Evolutionary conservation across 371 early-diverging fungal genomes (phyloP).

Genomic region (Mortierella sp.): DNA sequence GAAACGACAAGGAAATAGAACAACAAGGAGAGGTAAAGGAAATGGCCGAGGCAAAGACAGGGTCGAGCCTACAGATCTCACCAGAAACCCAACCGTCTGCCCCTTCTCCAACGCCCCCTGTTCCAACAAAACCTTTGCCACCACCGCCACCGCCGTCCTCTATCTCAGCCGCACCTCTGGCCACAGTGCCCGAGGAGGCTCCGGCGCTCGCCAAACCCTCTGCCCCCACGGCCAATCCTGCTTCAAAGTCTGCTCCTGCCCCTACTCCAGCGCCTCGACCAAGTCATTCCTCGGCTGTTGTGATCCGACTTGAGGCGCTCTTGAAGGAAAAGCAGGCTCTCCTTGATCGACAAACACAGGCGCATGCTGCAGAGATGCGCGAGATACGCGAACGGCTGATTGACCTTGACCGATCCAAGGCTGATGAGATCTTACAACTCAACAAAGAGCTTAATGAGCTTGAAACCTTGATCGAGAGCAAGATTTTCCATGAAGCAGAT

Average conservation of each 20-base stretch:
- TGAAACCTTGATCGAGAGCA: slow-evolving; percentile 79
- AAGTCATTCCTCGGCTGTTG: slow-evolving; percentile 10
- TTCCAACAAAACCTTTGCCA: not conserved
- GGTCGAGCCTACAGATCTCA: too few relatives aligned
- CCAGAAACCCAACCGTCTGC: too few relatives aligned
- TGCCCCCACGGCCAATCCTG: too few relatives aligned
- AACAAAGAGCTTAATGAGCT: slow-evolving; percentile 77
- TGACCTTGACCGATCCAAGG: slow-evolving; percentile 67
- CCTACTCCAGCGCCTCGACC: slow-evolving; percentile 12
- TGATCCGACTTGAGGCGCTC: slow-evolving; percentile 51
- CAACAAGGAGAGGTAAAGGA: too few relatives aligned
- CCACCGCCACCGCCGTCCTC: slow-evolving; percentile 3
- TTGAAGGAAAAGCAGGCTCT: slow-evolving; percentile 63
- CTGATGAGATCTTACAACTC: slow-evolving; percentile 63
- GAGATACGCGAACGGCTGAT: slow-evolving; percentile 62
- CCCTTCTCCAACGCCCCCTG: too few relatives aligned
- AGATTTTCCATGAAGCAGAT: slow-evolving; percentile 80
- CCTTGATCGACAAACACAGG: slow-evolving; percentile 57
- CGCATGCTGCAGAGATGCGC: slow-evolving; percentile 66
- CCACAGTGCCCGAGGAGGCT: too few relatives aligned
- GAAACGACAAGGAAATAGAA: slow-evolving; percentile 5
- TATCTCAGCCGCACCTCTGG: too few relatives aligned
- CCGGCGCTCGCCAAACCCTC: too few relatives aligned
- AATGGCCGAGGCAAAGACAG: too few relatives aligned
- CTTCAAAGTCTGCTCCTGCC: too few relatives aligned